These are phyloP conservation scores for Carex kokanica DNA, from an alignment of 176 grass and related monocot genomes.

Conservation along the genomic window DNA sequence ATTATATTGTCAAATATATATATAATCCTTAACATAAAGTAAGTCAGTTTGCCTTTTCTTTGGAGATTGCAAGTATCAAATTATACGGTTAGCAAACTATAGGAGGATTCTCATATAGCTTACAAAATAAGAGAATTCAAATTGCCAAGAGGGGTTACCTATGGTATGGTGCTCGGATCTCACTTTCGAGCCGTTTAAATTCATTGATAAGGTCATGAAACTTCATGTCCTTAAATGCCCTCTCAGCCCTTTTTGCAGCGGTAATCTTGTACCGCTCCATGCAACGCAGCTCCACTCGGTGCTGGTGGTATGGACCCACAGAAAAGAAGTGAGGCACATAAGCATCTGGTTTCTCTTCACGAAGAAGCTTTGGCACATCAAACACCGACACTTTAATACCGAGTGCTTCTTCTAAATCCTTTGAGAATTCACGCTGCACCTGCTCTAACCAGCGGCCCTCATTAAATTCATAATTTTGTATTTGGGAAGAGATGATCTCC, in stretches of 20 bases:
- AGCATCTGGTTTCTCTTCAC: constrained; percentile 50
- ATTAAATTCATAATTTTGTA: constrained; percentile 77
- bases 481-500: not conserved
- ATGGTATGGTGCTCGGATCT: constrained; percentile 62
- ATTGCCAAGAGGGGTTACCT: not conserved
- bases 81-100: no score
- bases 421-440: constrained; percentile 39
- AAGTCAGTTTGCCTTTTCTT: no score
- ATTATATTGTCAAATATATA: no score
- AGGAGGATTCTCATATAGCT: no score
- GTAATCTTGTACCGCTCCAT: constrained; percentile 81
- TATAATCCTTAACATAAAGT: no score
- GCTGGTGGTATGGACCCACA: constrained; percentile 66
- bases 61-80: no score
- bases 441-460: constrained; percentile 63
- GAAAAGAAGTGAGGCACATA: constrained; percentile 63
- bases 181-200: constrained; percentile 40
- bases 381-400: constrained; percentile 56
- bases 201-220: constrained; percentile 41
- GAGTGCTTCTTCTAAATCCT: constrained; percentile 40
- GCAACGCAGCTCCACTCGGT: constrained; percentile 60
- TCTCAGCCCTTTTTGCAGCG: constrained; percentile 49
- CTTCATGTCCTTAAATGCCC: constrained; percentile 34
- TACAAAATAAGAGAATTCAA: not conserved
- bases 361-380: constrained; percentile 58